These are phyloP conservation scores for Colletotrichum australisinense DNA, from an alignment of 2,329 filamentous ascomycete genomes.

Conservation along the genomic window DNA sequence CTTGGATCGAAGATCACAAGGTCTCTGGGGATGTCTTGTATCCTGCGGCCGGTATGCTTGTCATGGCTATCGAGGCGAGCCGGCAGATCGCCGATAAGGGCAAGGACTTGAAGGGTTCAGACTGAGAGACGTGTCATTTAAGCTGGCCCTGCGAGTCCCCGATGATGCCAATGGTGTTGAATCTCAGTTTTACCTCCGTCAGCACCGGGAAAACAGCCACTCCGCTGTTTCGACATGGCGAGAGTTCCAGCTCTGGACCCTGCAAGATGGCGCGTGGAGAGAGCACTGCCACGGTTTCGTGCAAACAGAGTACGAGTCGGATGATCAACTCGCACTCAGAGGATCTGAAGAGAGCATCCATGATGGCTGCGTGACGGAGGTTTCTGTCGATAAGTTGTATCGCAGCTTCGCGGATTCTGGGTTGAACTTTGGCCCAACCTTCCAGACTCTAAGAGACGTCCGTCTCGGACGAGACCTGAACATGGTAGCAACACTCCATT, in stretches of 20 bases:
- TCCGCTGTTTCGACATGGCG: slow-evolving; percentile 34
- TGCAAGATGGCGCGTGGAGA: slow-evolving; percentile 37
- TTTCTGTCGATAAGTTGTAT: slow-evolving; percentile 34
- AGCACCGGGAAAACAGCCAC: slow-evolving; percentile 35
- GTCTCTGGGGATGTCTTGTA: slow-evolving; percentile 56
- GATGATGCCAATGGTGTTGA: slow-evolving; percentile 34
- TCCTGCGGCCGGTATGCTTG: slow-evolving; percentile 48
- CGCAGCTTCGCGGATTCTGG: slow-evolving; percentile 32
- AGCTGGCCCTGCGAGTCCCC: slow-evolving; percentile 37
- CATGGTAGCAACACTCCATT: slow-evolving; percentile 24
- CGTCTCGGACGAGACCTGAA: slow-evolving; percentile 9
- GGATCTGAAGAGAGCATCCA: background rate
- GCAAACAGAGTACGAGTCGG: slow-evolving; percentile 31
- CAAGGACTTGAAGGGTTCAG: slow-evolving; percentile 21
- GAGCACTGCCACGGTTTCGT: slow-evolving; percentile 43
- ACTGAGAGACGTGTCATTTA: slow-evolving; percentile 40
- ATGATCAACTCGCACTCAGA: background rate
- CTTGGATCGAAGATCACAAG: slow-evolving; percentile 61
- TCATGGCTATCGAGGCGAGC: slow-evolving; percentile 42
- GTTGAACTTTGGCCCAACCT: slow-evolving; percentile 37
- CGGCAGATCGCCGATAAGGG: slow-evolving; percentile 27
- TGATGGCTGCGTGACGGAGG: background rate
- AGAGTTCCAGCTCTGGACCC: slow-evolving; percentile 41
- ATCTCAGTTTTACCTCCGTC: slow-evolving; percentile 36
- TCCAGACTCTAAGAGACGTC: slow-evolving; percentile 35